These are phyloP conservation scores for Aspergillus ostianus DNA, from an alignment of 495 filamentous ascomycete genomes.

Conservation along the genomic window DNA sequence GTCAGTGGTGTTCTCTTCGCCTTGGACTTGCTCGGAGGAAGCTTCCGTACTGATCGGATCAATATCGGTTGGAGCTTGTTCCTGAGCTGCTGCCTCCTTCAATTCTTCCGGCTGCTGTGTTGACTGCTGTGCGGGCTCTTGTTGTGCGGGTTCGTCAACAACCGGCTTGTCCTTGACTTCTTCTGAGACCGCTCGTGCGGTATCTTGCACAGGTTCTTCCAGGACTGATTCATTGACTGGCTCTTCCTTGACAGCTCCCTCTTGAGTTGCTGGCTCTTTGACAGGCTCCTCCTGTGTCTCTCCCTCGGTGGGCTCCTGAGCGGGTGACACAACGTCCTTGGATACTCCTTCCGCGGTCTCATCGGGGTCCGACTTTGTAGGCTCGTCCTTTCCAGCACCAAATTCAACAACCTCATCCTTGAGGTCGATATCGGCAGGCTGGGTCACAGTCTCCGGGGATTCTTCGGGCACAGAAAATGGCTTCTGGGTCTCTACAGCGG, in stretches of 20 bases:
- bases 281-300: background rate
- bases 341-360: background rate
- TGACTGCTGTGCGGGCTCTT: too few species aligned
- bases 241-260: background rate
- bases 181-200: background rate
- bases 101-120: background rate
- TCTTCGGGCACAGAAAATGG: background rate
- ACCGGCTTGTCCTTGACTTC: background rate
- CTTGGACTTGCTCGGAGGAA: background rate
- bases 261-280: background rate
- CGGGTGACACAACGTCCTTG: background rate
- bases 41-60: background rate
- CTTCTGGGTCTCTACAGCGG: background rate
- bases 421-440: background rate
- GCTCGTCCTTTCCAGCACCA: conserved; percentile 6
- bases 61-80: background rate
- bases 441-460: background rate
- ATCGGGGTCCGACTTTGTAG: conserved; percentile 3
- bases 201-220: background rate
- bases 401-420: conserved; percentile 3
- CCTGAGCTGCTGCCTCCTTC: background rate
- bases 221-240: background rate
- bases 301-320: background rate
- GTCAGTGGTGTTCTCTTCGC: background rate
- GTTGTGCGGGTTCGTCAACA: too few species aligned